These are phyloP conservation scores for Theobroma grandiflorum DNA, from an alignment of 441 rosid species.

Conservation along the genomic window DNA sequence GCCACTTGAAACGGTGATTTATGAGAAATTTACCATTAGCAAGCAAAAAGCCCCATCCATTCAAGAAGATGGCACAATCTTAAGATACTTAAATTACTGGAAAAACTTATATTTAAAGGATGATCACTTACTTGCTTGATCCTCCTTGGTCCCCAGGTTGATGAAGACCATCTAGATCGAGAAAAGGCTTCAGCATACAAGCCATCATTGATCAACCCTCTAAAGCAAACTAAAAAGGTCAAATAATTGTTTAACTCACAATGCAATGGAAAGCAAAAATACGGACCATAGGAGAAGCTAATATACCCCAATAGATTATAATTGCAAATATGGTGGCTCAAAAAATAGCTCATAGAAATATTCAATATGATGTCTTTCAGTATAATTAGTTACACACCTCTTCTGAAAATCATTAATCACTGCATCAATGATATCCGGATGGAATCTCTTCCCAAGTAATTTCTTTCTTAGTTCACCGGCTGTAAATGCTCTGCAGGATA, in stretches of 20 bases:
- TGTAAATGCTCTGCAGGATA: constrained; percentile 66
- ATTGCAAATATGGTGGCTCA: background rate
- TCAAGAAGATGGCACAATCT: background rate
- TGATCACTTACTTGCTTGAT: constrained; percentile 74
- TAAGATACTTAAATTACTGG: background rate
- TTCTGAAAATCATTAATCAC: constrained; percentile 60
- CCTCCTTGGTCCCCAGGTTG: constrained; percentile 88
- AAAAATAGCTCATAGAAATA: constrained; percentile 13
- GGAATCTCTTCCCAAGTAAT: constrained; percentile 62
- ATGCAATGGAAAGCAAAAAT: background rate
- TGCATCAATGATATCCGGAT: constrained; percentile 49
- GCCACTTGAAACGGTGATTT: constrained; percentile 10
- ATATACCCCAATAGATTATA: background rate
- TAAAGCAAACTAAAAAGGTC: constrained; percentile 38
- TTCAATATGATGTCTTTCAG: constrained; percentile 14
- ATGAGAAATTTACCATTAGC: background rate
- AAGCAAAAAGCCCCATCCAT: background rate
- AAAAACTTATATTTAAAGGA: constrained; percentile 22
- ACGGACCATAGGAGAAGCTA: background rate
- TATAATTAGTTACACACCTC: constrained; percentile 49
- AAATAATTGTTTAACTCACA: constrained; percentile 15
- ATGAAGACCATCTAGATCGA: constrained; percentile 85
- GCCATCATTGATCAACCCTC: constrained; percentile 83
- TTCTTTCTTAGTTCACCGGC: constrained; percentile 79
- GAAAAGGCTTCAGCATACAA: constrained; percentile 81